These are phyloP conservation scores for Boletus vermiculosoides DNA, from an alignment of 768 basidiomycete species.

Conservation along the genomic window DNA sequence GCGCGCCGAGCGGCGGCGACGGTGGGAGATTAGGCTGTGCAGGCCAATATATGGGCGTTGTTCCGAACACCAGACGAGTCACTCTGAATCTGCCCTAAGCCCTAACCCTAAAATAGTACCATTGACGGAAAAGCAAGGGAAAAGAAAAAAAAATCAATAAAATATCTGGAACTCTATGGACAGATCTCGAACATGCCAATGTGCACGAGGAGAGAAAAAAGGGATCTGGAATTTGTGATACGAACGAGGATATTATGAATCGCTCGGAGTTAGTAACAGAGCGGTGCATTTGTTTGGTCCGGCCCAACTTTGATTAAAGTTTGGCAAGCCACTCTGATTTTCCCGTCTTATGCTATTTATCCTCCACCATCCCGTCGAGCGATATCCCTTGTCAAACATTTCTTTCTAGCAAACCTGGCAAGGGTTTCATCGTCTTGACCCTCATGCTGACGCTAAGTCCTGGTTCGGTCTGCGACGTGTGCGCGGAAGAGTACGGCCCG, in stretches of 20 bases:
- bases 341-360: conserved; percentile 49
- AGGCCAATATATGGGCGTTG: not conserved
- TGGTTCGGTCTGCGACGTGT: conserved; percentile 86
- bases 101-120: conserved; percentile 30
- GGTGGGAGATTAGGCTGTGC: conserved; percentile 20
- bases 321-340: conserved; percentile 31
- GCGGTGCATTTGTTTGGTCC: conserved; percentile 34
- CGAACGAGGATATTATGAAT: conserved; percentile 3
- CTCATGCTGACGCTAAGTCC: conserved; percentile 79
- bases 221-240: conserved; percentile 9
- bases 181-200: conserved; percentile 13
- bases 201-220: conserved; percentile 2
- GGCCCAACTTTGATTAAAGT: conserved; percentile 29
- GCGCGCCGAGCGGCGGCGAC: conserved; percentile 8
- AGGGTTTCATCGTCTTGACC: conserved; percentile 40
- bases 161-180: not conserved
- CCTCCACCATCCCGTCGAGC: conserved; percentile 43
- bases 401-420: conserved; percentile 39
- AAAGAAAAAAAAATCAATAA: not conserved
- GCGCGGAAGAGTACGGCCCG: conserved; percentile 80
- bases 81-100: conserved; percentile 19
- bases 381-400: conserved; percentile 44
- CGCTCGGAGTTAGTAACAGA: conserved; percentile 13
- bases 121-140: not conserved
- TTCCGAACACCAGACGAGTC: not conserved